Percentiles rank a stretch among this genome's conserved stretches.
phyloP scores from a whole-genome alignment of 208 protist species.

The Crithidia fasciculata region DNA sequence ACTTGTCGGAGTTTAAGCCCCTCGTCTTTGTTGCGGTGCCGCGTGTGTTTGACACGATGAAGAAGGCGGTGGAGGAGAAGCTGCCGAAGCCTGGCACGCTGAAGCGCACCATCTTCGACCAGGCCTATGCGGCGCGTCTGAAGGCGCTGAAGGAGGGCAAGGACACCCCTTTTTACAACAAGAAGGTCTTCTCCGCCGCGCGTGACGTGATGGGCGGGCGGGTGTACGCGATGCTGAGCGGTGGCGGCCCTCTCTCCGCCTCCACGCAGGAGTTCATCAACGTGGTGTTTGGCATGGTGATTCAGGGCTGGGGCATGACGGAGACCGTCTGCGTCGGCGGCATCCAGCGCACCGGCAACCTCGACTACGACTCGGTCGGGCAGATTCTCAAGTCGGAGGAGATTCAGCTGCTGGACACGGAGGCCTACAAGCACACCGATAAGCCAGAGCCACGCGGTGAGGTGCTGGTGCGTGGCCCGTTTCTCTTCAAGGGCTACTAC shows the following conservation, averaged over 20 bases:
- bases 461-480: slow-evolving; percentile 75
- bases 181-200: slow-evolving; percentile 68
- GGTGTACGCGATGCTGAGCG: slow-evolving; percentile 74
- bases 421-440: slow-evolving; percentile 79
- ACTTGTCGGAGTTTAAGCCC: slow-evolving; percentile 78
- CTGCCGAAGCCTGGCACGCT: slow-evolving; percentile 59
- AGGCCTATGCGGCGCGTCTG: slow-evolving; percentile 62
- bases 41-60: slow-evolving; percentile 87
- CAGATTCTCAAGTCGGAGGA: slow-evolving; percentile 74
- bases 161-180: slow-evolving; percentile 85
- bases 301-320: slow-evolving; percentile 91
- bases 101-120: slow-evolving; percentile 75
- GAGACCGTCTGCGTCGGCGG: slow-evolving; percentile 75
- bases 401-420: slow-evolving; percentile 92
- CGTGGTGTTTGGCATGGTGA: slow-evolving; percentile 78
- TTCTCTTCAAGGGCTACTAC: slow-evolving; percentile 89
- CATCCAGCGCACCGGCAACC: slow-evolving; percentile 71
- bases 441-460: slow-evolving; percentile 77
- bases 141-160: slow-evolving; percentile 69
- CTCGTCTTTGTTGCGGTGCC: slow-evolving; percentile 83
- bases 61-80: slow-evolving; percentile 75
- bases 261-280: slow-evolving; percentile 86
- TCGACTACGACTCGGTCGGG: slow-evolving; percentile 74
- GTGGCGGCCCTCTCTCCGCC: slow-evolving; percentile 77
- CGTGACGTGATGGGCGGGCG: slow-evolving; percentile 73